These are phyloP conservation scores for Plasmodium adleri DNA, from an alignment of 169 alveolate genomes.

Conservation along the genomic window DNA sequence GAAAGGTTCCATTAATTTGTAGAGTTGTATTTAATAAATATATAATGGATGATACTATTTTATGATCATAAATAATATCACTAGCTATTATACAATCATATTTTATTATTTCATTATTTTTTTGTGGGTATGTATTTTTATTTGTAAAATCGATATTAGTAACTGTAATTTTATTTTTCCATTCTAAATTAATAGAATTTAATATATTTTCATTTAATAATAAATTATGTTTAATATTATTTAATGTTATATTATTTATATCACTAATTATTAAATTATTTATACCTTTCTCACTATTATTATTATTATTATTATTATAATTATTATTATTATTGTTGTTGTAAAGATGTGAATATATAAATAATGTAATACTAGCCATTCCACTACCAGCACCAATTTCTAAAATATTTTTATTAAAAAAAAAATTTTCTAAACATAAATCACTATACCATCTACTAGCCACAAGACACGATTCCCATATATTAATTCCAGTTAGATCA, in stretches of 20 bases:
- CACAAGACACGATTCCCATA: conserved; percentile 83
- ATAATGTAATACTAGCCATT: conserved; percentile 77
- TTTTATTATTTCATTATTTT: conserved; percentile 9
- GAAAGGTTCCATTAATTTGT: conserved; percentile 76
- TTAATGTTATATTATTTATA: conserved; percentile 73
- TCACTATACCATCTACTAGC: conserved; percentile 80
- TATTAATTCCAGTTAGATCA: conserved; percentile 81
- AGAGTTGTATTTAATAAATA: conserved; percentile 56
- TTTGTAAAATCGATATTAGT: conserved; percentile 76
- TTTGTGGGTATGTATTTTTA: conserved; percentile 57
- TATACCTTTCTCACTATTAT: not conserved
- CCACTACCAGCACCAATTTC: conserved; percentile 87
- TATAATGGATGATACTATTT: conserved; percentile 77
- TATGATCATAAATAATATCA: conserved; percentile 81
- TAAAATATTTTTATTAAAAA: conserved; percentile 75
- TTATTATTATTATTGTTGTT: no score
- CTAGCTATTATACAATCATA: conserved; percentile 83
- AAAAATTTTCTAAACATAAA: conserved; percentile 35
- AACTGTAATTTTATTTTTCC: conserved; percentile 59
- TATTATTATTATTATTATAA: no score
- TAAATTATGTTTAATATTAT: conserved; percentile 78
- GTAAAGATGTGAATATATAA: conserved; percentile 30
- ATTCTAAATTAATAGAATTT: not conserved
- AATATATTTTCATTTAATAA: conserved; percentile 55
- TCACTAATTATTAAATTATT: conserved; percentile 79